Conservation (phyloP, 345 rosid genomes). For the Schrenkiella parvula region DNA sequence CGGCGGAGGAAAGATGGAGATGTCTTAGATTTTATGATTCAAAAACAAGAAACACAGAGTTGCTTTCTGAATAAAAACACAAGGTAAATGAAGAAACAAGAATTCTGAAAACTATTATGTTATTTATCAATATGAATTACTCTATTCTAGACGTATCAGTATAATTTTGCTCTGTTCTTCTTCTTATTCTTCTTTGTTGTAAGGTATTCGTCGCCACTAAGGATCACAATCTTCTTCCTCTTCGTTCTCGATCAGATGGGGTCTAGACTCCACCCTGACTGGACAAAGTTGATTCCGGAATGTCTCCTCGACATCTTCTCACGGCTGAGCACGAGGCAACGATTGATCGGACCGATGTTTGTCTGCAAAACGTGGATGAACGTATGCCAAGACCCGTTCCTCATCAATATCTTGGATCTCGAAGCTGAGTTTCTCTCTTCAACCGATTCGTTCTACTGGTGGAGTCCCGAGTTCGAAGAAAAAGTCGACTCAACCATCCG, state of each 20-base stretch:
- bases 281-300: conserved; percentile 62
- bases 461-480: conserved; percentile 54
- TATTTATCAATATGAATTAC: background rate
- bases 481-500: conserved; percentile 54
- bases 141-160: background rate
- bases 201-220: background rate
- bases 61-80: background rate
- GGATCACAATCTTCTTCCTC: background rate
- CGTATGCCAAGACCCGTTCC: conserved; percentile 58
- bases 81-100: background rate
- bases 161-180: background rate
- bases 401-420: conserved; percentile 55
- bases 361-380: conserved; percentile 65
- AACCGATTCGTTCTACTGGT: conserved; percentile 42
- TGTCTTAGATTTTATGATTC: background rate
- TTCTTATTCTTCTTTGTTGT: background rate
- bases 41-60: background rate
- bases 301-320: conserved; percentile 63
- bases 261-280: conserved; percentile 29
- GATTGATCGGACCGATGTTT: conserved; percentile 68
- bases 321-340: conserved; percentile 47
- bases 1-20: background rate
- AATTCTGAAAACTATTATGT: background rate
- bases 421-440: conserved; percentile 41
- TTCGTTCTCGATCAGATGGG: background rate